Percentiles rank a stretch among this genome's conserved stretches.
phyloP scores from a whole-genome alignment of 129 eudicot species.

The Saposhnikovia divaricata region DNA sequence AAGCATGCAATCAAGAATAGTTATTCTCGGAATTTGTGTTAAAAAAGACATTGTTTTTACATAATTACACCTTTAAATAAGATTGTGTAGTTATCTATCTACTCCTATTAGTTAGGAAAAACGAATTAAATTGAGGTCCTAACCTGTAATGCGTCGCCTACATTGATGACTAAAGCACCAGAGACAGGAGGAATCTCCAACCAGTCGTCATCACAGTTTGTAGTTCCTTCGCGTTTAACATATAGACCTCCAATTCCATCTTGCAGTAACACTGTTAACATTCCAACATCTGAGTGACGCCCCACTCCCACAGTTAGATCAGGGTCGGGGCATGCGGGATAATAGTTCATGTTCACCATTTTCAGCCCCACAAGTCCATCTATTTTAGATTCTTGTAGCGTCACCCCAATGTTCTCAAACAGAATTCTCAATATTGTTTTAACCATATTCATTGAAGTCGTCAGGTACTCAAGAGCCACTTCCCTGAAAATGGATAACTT shows the following conservation, averaged over 20 bases:
- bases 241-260: constrained; percentile 46
- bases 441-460: constrained; percentile 32
- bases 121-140: neutral
- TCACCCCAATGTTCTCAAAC: constrained; percentile 25
- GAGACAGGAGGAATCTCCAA: constrained; percentile 24
- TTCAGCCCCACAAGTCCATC: constrained; percentile 24
- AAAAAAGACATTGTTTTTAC: neutral
- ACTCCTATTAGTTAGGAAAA: neutral
- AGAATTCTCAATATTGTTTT: constrained; percentile 24
- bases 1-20: neutral
- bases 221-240: constrained; percentile 21
- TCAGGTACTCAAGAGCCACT: constrained; percentile 30
- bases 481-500: constrained; percentile 21
- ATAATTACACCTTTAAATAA: neutral
- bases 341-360: constrained; percentile 37
- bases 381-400: constrained; percentile 19
- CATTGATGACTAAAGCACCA: constrained; percentile 11
- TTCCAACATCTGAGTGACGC: constrained; percentile 40
- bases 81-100: neutral
- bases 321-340: constrained; percentile 43
- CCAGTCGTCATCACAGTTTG: constrained; percentile 25
- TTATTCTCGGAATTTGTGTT: neutral
- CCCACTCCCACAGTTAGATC: constrained; percentile 49
- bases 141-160: constrained; percentile 11
- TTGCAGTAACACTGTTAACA: constrained; percentile 41